Evolutionary conservation across 805 yeast species (phyloP).

Genomic region (Candida ulmi): DNA sequence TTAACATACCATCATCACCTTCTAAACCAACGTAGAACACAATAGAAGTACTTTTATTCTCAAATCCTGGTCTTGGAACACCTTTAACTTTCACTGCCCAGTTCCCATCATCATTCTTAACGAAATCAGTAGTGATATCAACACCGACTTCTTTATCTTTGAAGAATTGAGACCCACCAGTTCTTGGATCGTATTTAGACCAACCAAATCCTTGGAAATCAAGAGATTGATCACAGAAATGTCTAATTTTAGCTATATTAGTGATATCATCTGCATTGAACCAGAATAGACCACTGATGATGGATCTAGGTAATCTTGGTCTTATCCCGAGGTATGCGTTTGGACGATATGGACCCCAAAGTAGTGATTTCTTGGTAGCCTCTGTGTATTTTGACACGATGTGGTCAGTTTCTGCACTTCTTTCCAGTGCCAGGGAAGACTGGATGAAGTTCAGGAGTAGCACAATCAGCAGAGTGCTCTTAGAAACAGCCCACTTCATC

Average conservation of each 20-base stretch:
- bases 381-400: conserved; percentile 21
- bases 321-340: conserved; percentile 81
- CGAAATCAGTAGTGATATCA: conserved; percentile 64
- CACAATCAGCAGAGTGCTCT: no score
- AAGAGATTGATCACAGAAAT: conserved; percentile 69
- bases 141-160: conserved; percentile 61
- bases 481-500: no score
- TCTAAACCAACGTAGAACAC: conserved; percentile 79
- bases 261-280: conserved; percentile 55
- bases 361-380: conserved; percentile 43
- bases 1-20: conserved; percentile 43
- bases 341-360: conserved; percentile 94
- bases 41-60: conserved; percentile 50
- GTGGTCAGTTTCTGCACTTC: neutral
- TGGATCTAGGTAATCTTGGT: conserved; percentile 72
- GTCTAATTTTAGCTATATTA: conserved; percentile 57
- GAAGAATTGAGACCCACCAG: conserved; percentile 78
- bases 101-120: conserved; percentile 63
- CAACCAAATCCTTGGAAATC: conserved; percentile 73
- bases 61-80: conserved; percentile 46
- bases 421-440: neutral
- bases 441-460: neutral
- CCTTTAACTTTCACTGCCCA: conserved; percentile 82
- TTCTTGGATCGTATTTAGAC: conserved; percentile 81
- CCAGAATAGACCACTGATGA: conserved; percentile 86